phyloP scores from a whole-genome alignment of 2,329 filamentous ascomycete species.

The Podosphaera xanthii region DNA sequence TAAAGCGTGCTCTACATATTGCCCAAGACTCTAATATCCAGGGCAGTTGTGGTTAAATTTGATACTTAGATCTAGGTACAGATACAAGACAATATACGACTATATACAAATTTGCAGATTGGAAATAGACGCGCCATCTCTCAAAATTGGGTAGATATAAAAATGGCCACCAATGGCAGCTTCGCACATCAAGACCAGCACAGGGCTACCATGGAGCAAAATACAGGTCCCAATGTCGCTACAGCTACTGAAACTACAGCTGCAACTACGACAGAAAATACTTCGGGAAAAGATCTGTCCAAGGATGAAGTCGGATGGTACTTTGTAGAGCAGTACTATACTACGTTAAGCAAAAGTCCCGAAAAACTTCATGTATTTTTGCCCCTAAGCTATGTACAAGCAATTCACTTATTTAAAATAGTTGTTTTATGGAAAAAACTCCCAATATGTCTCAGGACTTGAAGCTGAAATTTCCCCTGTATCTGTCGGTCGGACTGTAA shows the following conservation, averaged over 20 bases:
- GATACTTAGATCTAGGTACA: neutral
- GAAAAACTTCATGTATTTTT: conserved; percentile 64
- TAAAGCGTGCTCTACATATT: neutral
- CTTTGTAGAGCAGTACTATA: conserved; percentile 99
- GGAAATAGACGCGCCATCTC: neutral
- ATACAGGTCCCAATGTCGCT: conserved; percentile 15
- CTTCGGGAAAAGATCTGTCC: conserved; percentile 26
- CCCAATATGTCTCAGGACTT: conserved; percentile 77
- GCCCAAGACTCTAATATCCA: neutral
- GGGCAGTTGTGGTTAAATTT: neutral
- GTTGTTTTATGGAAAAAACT: conserved; percentile 92
- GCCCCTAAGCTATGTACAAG: neutral
- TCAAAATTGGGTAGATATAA: conserved; percentile 1
- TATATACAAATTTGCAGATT: neutral
- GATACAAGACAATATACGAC: neutral
- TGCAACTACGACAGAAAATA: conserved; percentile 14
- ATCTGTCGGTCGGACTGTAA: conserved; percentile 67
- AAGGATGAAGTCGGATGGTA: conserved; percentile 99
- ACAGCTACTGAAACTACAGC: neutral
- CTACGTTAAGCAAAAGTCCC: conserved; percentile 78
- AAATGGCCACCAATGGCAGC: conserved; percentile 17
- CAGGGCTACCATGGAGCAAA: conserved; percentile 15
- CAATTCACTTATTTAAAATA: conserved; percentile 15
- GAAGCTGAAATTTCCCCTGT: conserved; percentile 79
- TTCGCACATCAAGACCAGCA: conserved; percentile 17